Conservation (phyloP, 306 rosid genomes). For the Acacia melanoxylon region DNA sequence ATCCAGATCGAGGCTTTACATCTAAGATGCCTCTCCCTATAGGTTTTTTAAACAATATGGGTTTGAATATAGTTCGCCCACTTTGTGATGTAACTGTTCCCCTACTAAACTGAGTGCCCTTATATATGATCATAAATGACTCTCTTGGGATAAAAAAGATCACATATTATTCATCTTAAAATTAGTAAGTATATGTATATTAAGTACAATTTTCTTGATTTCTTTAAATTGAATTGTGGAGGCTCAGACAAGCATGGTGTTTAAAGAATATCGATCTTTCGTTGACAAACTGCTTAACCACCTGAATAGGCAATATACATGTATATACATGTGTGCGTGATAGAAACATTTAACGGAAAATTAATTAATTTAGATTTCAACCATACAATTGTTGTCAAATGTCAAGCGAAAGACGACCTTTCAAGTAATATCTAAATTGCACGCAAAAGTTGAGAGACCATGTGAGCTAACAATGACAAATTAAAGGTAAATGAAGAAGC, state of each 20-base stretch:
- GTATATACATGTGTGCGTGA: too few species aligned
- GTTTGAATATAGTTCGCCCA: too few species aligned
- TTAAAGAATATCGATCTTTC: too few species aligned
- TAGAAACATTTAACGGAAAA: not conserved
- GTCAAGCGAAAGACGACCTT: not conserved
- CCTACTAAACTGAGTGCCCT: too few species aligned
- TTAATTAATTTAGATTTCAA: not conserved
- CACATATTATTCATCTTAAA: not conserved
- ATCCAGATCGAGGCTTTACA: too few species aligned
- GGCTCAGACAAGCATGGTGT: not conserved
- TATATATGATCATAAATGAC: too few species aligned
- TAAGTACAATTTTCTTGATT: not conserved
- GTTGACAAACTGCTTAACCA: not conserved
- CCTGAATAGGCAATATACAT: not conserved
- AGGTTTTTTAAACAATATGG: too few species aligned
- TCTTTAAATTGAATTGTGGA: not conserved
- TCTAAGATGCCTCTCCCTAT: too few species aligned
- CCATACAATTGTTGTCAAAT: not conserved
- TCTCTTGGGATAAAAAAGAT: not conserved
- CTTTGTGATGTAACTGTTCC: too few species aligned
- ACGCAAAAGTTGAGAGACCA: not conserved
- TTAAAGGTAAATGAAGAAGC: not conserved
- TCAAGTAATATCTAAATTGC: not conserved
- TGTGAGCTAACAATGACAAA: not conserved
- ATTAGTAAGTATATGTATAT: not conserved